Evolutionary conservation across 1,284 basidiomycete species (phyloP).

Genomic region (Ganoderma sinense): DNA sequence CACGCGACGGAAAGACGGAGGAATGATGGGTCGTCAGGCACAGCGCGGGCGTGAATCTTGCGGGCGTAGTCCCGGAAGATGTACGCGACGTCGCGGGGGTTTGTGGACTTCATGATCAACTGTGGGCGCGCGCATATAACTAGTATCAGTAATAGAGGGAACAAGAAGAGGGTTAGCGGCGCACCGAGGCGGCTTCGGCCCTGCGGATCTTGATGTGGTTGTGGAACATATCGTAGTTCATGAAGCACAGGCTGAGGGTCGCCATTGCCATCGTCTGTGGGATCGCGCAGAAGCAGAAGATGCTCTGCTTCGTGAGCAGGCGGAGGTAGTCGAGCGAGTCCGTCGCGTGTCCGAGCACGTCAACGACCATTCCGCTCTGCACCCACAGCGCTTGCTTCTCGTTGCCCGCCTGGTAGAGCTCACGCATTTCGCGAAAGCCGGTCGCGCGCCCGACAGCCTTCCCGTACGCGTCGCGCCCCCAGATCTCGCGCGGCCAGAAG

Average conservation of each 20-base stretch:
- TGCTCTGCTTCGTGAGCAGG: slow-evolving; percentile 88
- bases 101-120: slow-evolving; percentile 92
- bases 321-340: slow-evolving; percentile 92
- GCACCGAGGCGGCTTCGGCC: slow-evolving; percentile 84
- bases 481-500: slow-evolving; percentile 98
- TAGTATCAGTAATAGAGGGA: slow-evolving; percentile 13
- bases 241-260: slow-evolving; percentile 91
- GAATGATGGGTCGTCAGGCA: slow-evolving; percentile 89
- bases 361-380: slow-evolving; percentile 89
- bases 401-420: slow-evolving; percentile 64
- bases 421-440: slow-evolving; percentile 69
- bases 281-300: slow-evolving; percentile 98
- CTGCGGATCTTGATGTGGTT: slow-evolving; percentile 97
- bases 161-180: slow-evolving; percentile 30
- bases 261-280: slow-evolving; percentile 98
- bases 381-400: slow-evolving; percentile 77
- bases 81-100: slow-evolving; percentile 91
- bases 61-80: slow-evolving; percentile 89
- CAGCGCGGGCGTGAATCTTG: slow-evolving; percentile 83
- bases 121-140: slow-evolving; percentile 39
- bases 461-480: slow-evolving; percentile 70
- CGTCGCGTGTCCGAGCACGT: slow-evolving; percentile 87
- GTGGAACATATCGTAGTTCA: slow-evolving; percentile 92
- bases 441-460: slow-evolving; percentile 33
- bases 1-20: slow-evolving; percentile 83